Evolutionary conservation across 1,139 yeast species (phyloP).

Genomic region (Yamadazyma dushanensis): DNA sequence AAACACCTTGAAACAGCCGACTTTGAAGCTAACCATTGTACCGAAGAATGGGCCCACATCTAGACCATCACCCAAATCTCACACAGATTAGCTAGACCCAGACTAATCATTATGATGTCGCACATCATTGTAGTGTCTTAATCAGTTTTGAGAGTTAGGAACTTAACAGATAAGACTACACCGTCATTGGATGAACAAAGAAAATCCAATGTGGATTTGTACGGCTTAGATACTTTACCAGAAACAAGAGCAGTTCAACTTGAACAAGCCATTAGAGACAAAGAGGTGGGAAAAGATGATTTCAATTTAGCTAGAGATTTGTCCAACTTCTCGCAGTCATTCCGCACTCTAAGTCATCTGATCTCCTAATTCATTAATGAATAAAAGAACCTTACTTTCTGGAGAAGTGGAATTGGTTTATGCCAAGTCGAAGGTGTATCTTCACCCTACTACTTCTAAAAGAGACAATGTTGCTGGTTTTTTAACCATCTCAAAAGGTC

Average conservation of each 20-base stretch:
- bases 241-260: conserved; percentile 75
- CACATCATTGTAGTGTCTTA: no score
- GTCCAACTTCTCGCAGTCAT: no score
- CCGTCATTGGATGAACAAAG: conserved; percentile 47
- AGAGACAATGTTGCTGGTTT: conserved; percentile 80
- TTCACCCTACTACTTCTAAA: conserved; percentile 77
- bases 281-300: conserved; percentile 49
- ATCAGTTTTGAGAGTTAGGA: no score
- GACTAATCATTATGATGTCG: no score
- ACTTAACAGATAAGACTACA: conserved; percentile 39
- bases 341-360: no score
- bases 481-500: conserved; percentile 60
- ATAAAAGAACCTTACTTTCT: conserved; percentile 12
- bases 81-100: no score
- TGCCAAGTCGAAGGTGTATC: conserved; percentile 69
- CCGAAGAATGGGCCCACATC: no score
- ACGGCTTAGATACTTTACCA: conserved; percentile 63
- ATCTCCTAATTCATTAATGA: no score
- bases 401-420: conserved; percentile 46
- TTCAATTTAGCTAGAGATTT: conserved; percentile 72
- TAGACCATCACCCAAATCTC: no score
- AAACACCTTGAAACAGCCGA: no score
- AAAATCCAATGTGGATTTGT: conserved; percentile 73
- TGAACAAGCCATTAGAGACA: conserved; percentile 54
- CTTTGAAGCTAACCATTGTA: no score